A percentile compares a stretch with the other conserved stretches of the same genome.
Evolutionary conservation across 768 basidiomycete genomes (phyloP).

Genomic region (Kwoniella dejecticola): DNA sequence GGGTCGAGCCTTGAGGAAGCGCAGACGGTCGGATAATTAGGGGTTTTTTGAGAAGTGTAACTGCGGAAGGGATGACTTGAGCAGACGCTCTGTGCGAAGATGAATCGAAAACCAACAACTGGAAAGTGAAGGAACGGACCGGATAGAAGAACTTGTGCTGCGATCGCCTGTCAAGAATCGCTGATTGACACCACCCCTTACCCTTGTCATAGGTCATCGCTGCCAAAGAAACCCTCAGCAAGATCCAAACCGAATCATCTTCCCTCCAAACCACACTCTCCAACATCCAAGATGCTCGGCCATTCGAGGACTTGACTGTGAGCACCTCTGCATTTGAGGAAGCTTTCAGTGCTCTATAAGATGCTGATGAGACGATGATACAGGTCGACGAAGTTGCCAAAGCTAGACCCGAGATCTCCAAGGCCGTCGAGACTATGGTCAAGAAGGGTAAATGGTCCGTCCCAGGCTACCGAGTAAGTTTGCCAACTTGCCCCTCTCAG

Average conservation of each 20-base stretch:
- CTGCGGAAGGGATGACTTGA: too few species aligned
- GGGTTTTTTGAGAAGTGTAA: too few species aligned
- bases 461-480: constrained; percentile 66
- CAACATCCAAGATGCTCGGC: constrained; percentile 95
- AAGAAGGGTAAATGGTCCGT: constrained; percentile 99
- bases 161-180: too few species aligned
- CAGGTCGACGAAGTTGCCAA: constrained; percentile 86
- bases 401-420: constrained; percentile 86
- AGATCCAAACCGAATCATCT: constrained; percentile 87
- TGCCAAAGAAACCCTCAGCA: constrained; percentile 82
- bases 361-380: background rate
- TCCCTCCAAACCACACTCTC: constrained; percentile 88
- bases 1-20: too few species aligned
- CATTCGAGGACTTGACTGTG: constrained; percentile 95
- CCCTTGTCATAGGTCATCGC: constrained; percentile 69
- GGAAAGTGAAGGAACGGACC: too few species aligned
- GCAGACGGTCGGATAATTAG: too few species aligned
- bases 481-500: too few species aligned
- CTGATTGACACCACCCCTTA: too few species aligned
- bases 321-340: constrained; percentile 50
- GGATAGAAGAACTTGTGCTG: too few species aligned
- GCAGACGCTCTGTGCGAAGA: too few species aligned
- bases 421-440: constrained; percentile 86
- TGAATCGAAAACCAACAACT: too few species aligned
- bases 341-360: background rate